phyloP scores from a whole-genome alignment of 2,329 filamentous ascomycete species.

The Trichoderma guizhouense region DNA sequence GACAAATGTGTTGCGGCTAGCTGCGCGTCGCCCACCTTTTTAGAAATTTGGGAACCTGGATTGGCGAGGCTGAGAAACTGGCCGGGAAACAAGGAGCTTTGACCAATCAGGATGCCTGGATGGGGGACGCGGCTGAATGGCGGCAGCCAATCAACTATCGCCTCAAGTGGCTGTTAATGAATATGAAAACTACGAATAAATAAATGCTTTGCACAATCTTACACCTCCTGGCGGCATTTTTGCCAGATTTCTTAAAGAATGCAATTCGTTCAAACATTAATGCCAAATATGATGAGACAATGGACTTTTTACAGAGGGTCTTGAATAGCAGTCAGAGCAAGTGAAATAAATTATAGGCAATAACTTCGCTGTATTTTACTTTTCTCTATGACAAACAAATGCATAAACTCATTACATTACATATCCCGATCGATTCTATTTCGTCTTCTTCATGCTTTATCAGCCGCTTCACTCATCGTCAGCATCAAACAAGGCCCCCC shows the following conservation, averaged over 20 bases:
- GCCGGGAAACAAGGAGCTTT: constrained; percentile 29
- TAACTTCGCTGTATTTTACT: neutral
- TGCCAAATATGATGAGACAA: neutral
- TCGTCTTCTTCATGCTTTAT: neutral
- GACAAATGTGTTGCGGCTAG: constrained; percentile 4
- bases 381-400: neutral
- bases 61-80: constrained; percentile 28
- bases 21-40: constrained; percentile 26
- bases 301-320: neutral
- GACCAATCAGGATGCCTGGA: constrained; percentile 31
- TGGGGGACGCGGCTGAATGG: neutral
- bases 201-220: too few species aligned
- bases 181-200: neutral
- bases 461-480: constrained; percentile 19
- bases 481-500: constrained; percentile 30
- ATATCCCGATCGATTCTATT: neutral
- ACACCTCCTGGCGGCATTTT: too few species aligned
- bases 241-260: neutral
- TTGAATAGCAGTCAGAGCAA: neutral
- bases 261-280: neutral
- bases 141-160: neutral
- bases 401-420: constrained; percentile 10
- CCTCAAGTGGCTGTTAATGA: neutral
- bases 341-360: neutral
- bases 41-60: constrained; percentile 31